These are phyloP conservation scores for Cornus florida DNA, from an alignment of 148 eudicot species.

Conservation along the genomic window DNA sequence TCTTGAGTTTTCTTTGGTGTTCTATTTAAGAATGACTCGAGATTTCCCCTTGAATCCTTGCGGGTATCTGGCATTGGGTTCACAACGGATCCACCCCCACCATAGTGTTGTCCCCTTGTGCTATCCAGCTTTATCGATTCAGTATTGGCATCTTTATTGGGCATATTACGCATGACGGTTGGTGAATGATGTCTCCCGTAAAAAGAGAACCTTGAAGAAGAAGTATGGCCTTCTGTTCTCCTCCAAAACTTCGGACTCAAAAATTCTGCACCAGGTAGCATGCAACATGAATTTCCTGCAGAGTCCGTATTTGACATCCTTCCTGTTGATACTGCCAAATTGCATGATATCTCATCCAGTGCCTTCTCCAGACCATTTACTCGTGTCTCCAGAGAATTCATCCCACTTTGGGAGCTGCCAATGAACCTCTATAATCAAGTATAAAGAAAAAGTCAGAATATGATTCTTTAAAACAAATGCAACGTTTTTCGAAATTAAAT, in stretches of 20 bases:
- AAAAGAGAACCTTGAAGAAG: slow-evolving; percentile 34
- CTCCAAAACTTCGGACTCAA: slow-evolving; percentile 77
- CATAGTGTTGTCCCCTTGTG: slow-evolving; percentile 19
- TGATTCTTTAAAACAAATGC: not conserved
- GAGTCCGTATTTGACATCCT: slow-evolving; percentile 41
- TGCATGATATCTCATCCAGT: slow-evolving; percentile 63
- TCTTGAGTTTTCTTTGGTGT: slow-evolving; percentile 13
- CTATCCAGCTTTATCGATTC: slow-evolving; percentile 28
- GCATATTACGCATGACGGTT: slow-evolving; percentile 7
- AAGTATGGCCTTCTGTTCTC: slow-evolving; percentile 46
- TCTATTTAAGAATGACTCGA: slow-evolving; percentile 14
- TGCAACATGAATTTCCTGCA: slow-evolving; percentile 52
- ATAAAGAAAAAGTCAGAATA: not conserved
- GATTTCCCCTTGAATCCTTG: slow-evolving; percentile 24
- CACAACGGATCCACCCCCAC: slow-evolving; percentile 10
- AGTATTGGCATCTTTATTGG: slow-evolving; percentile 24
- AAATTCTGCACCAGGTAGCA: slow-evolving; percentile 67
- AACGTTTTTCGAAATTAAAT: not conserved
- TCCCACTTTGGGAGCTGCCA: slow-evolving; percentile 76
- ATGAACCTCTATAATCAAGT: slow-evolving; percentile 56
- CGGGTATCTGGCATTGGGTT: slow-evolving; percentile 6
- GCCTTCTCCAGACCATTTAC: slow-evolving; percentile 76
- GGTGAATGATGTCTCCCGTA: slow-evolving; percentile 20
- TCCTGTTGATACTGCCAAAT: slow-evolving; percentile 56
- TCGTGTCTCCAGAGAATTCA: slow-evolving; percentile 68